Percentiles rank a stretch among this genome's conserved stretches.
These are phyloP conservation scores for Kuraishia piskuri DNA, from an alignment of 805 yeast species.

Conservation along the genomic window DNA sequence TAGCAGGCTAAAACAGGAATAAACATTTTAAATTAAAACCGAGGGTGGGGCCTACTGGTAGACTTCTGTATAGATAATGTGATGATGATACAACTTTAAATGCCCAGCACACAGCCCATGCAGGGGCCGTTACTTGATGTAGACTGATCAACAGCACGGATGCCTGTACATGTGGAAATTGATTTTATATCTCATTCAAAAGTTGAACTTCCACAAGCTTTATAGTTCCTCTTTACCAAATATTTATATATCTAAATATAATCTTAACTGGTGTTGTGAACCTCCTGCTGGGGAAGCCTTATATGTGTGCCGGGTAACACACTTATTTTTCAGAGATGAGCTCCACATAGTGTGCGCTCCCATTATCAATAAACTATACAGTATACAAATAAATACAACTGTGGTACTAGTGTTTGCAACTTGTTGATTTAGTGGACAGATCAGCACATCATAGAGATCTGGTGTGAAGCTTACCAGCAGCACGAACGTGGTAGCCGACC, in stretches of 20 bases:
- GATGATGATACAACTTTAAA: not conserved
- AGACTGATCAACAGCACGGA: not conserved
- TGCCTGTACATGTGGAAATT: too few relatives aligned
- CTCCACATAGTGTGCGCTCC: not conserved
- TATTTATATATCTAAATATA: too few relatives aligned
- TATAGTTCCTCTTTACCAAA: too few relatives aligned
- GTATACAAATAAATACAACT: not conserved
- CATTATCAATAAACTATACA: not conserved
- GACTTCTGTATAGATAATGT: not conserved
- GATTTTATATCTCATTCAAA: not conserved
- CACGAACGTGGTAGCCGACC: too few relatives aligned
- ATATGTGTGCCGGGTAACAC: not conserved
- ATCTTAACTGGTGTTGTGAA: not conserved
- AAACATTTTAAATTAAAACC: not conserved
- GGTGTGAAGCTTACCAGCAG: too few relatives aligned
- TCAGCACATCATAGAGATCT: too few relatives aligned
- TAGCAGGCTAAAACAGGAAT: conserved; percentile 28
- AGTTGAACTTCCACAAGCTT: too few relatives aligned
- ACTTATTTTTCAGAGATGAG: not conserved
- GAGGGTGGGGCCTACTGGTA: not conserved
- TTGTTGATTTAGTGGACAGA: too few relatives aligned
- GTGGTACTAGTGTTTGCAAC: not conserved
- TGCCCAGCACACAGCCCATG: not conserved
- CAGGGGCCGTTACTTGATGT: not conserved
- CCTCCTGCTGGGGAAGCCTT: too few relatives aligned